Base-by-base conservation (phyloP, 1,284 basidiomycete species). In the Tetrapyrgos nigripes region DNA sequence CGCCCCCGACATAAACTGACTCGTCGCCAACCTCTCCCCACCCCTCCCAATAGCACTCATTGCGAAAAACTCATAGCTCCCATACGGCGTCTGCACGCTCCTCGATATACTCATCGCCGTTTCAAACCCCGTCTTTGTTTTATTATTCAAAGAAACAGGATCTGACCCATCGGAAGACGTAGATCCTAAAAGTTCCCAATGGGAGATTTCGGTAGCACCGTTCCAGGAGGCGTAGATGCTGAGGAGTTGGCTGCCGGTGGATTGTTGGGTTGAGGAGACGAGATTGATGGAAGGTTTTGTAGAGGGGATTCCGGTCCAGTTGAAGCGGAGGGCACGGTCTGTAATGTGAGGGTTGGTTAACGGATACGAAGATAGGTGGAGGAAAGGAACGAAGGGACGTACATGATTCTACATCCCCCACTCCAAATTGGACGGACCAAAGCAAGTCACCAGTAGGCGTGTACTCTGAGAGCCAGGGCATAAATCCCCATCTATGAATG, bases 201-300 rank as follows among this genome's bases (percentile, higher is more conserved):
- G 27, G 23, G 24, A 23, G 9, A 51, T 59, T n/a, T 59, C 46
- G 23, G 58, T 59, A 4, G 52, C 53, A 3, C 58, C 53, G 19
- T 59, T 59, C 58, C 58, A 59, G 5, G 58, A 59, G 17, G 53
- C 58, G 40, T 55, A 35, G 3, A 50, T 29, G 26, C 53, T 59
- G 11, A 55, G 19, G 14, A 55, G 43, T 28, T 33, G 46, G 14
- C 47, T 50, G n/a, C n/a, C n/a, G n/a, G n/a, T n/a, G n/a, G n/a
- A n/a, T n/a, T n/a, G n/a, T 37, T 33, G 27, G 4, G 26, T 21
- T 17, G 52, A 14, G 21, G 10, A 2, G n/a, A 55, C 48, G 17
- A 59, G 49, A 19, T 44, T 29, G 17, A 55, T 51, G 4, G 47
- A 31, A 13, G 58, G 58, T 1, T 51, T 48, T 13, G 29, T 31